A percentile compares a stretch with the other conserved stretches of the same genome.
phyloP scores from a whole-genome alignment of 495 filamentous ascomycete species.

The Cercophora samala region DNA sequence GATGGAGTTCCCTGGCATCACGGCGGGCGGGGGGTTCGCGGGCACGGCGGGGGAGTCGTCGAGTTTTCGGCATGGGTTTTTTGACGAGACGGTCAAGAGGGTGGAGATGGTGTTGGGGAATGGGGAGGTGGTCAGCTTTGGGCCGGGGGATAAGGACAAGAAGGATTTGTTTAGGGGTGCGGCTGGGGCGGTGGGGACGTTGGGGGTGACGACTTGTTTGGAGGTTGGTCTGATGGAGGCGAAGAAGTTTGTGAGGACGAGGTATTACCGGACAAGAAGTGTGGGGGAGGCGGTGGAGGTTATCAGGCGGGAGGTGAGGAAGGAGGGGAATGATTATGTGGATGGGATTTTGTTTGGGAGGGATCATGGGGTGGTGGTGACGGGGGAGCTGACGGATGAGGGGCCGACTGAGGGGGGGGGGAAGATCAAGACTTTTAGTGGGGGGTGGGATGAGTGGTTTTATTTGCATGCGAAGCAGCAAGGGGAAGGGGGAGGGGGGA shows the following conservation, averaged over 20 bases:
- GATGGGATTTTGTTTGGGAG: slow-evolving; percentile 51
- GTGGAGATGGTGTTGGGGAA: slow-evolving; percentile 58
- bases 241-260: slow-evolving; percentile 50
- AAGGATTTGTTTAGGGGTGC: slow-evolving; percentile 56
- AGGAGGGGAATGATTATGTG: slow-evolving; percentile 42
- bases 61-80: slow-evolving; percentile 58
- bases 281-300: slow-evolving; percentile 19
- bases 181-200: slow-evolving; percentile 55
- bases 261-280: slow-evolving; percentile 36
- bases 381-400: slow-evolving; percentile 47
- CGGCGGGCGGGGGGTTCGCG: slow-evolving; percentile 60
- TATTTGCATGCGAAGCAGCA: slow-evolving; percentile 45
- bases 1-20: slow-evolving; percentile 65
- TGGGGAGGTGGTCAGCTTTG: slow-evolving; percentile 45
- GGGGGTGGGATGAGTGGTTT: slow-evolving; percentile 51
- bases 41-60: slow-evolving; percentile 61
- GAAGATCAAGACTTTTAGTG: slow-evolving; percentile 40
- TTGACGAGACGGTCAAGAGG: slow-evolving; percentile 53
- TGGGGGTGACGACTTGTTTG: slow-evolving; percentile 56
- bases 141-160: slow-evolving; percentile 32
- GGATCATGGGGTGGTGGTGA: slow-evolving; percentile 48
- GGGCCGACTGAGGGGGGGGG: no score
- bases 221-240: slow-evolving; percentile 54
- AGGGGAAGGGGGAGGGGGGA: slow-evolving; percentile 31
- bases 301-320: slow-evolving; percentile 20